phyloP scores from a whole-genome alignment of 2,329 filamentous ascomycete species.

The Aspergillus hiratsukae region DNA sequence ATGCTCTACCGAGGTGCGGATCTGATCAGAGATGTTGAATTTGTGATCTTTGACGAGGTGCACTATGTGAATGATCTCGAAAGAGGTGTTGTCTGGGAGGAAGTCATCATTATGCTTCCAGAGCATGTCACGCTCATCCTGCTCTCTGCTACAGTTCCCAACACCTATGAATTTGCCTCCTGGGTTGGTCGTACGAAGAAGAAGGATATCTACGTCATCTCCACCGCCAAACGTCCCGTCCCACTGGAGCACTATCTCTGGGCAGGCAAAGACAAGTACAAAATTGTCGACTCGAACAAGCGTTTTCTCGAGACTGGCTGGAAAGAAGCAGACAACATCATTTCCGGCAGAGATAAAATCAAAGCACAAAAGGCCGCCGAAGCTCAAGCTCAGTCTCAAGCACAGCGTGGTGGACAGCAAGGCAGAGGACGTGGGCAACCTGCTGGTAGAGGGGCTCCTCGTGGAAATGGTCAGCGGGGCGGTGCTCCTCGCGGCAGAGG shows the following conservation, averaged over 20 bases:
- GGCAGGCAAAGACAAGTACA: constrained; percentile 87
- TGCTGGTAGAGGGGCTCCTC: constrained; percentile 41
- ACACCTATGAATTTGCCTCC: constrained; percentile 95
- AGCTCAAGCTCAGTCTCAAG: constrained; percentile 49
- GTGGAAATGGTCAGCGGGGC: constrained; percentile 41
- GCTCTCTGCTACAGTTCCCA: constrained; percentile 92
- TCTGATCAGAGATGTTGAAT: constrained; percentile 93
- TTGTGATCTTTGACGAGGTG: constrained; percentile 98
- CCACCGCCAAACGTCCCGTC: constrained; percentile 89
- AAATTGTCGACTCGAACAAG: constrained; percentile 92
- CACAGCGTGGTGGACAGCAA: constrained; percentile 51
- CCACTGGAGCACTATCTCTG: constrained; percentile 95
- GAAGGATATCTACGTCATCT: constrained; percentile 98
- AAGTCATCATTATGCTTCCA: constrained; percentile 98
- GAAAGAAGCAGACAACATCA: constrained; percentile 83
- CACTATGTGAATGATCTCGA: constrained; percentile 98
- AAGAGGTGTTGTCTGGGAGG: constrained; percentile 96
- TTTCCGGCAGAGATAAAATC: constrained; percentile 76
- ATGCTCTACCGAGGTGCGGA: constrained; percentile 98
- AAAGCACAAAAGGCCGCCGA: constrained; percentile 53
- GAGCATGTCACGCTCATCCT: constrained; percentile 95
- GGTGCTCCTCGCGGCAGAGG: constrained; percentile 51
- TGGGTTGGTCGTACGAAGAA: constrained; percentile 98
- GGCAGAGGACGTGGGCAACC: constrained; percentile 52
- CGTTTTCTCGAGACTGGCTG: constrained; percentile 87